phyloP scores from a whole-genome alignment of 75 land plant species.

The Larix kaempferi region DNA sequence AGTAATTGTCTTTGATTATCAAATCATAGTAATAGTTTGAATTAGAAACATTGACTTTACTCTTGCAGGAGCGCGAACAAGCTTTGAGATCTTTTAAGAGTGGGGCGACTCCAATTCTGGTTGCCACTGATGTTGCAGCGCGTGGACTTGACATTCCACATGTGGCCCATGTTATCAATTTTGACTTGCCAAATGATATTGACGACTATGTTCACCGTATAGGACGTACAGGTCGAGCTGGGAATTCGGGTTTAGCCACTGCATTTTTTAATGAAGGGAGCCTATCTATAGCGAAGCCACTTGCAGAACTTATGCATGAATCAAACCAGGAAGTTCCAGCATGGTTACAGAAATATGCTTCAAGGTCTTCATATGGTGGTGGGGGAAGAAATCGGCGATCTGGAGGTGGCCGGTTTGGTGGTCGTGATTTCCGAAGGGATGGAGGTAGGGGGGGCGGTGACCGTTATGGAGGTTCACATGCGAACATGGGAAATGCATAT shows the following conservation, averaged over 20 bases:
- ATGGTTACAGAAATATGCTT: slow-evolving; percentile 50
- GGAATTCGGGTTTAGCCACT: slow-evolving; percentile 62
- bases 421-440: slow-evolving; percentile 39
- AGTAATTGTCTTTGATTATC: background rate
- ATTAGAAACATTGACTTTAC: background rate
- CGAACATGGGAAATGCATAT: background rate
- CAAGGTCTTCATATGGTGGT: slow-evolving; percentile 28
- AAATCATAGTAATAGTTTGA: background rate
- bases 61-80: slow-evolving; percentile 45
- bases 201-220: slow-evolving; percentile 77
- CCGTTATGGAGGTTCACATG: slow-evolving; percentile 11
- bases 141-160: slow-evolving; percentile 57
- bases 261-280: slow-evolving; percentile 63
- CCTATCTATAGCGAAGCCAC: slow-evolving; percentile 38
- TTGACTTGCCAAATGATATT: slow-evolving; percentile 66
- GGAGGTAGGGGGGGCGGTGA: slow-evolving; percentile 7
- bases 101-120: slow-evolving; percentile 41
- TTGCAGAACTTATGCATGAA: slow-evolving; percentile 60
- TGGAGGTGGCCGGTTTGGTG: slow-evolving; percentile 45
- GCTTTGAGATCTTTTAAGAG: slow-evolving; percentile 39
- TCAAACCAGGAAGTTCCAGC: slow-evolving; percentile 64
- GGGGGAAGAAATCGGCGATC: slow-evolving; percentile 30
- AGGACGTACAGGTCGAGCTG: slow-evolving; percentile 73
- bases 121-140: slow-evolving; percentile 59
- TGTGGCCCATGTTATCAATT: slow-evolving; percentile 67